Evolutionary conservation across 208 protist genomes (phyloP).

Genomic region (Naegleria lovaniensis): DNA sequence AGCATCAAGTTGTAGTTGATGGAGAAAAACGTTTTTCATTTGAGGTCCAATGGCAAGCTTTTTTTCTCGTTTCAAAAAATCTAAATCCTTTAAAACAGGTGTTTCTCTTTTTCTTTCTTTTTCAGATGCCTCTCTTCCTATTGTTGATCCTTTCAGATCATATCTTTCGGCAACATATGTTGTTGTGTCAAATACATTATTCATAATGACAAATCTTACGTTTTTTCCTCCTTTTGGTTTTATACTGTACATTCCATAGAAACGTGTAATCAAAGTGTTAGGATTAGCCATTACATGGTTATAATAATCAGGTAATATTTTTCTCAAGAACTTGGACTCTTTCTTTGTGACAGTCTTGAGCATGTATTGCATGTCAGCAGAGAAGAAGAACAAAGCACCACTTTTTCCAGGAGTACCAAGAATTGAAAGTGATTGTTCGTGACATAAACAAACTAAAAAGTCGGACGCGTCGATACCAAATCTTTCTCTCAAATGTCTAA

Average conservation of each 20-base stretch:
- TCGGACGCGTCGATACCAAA: constrained; percentile 23
- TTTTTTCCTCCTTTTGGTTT: constrained; percentile 15
- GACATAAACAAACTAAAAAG: constrained; percentile 21
- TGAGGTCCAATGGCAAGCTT: not conserved
- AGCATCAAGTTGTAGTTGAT: constrained; percentile 9
- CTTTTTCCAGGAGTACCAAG: not conserved
- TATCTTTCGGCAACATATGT: not conserved
- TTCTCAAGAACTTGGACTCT: constrained; percentile 31
- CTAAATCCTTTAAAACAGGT: constrained; percentile 9
- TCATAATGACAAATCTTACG: constrained; percentile 20
- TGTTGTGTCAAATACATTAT: constrained; percentile 18
- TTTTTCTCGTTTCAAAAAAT: not conserved
- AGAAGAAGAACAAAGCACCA: not conserved
- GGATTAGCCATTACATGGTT: constrained; percentile 15
- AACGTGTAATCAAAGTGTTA: constrained; percentile 10
- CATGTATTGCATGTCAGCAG: constrained; percentile 31
- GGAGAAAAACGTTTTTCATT: not conserved
- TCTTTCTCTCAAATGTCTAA: constrained; percentile 26
- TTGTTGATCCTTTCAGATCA: constrained; percentile 13
- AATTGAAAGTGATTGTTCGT: not conserved
- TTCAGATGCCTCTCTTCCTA: not conserved
- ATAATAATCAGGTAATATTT: constrained; percentile 13
- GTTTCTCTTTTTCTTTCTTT: not conserved
- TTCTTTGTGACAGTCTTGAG: constrained; percentile 37
- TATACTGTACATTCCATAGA: constrained; percentile 25